A percentile compares a stretch with the other conserved stretches of the same genome.
phyloP scores from a whole-genome alignment of 169 alveolate species.

The Plasmodium chabaudi region DNA sequence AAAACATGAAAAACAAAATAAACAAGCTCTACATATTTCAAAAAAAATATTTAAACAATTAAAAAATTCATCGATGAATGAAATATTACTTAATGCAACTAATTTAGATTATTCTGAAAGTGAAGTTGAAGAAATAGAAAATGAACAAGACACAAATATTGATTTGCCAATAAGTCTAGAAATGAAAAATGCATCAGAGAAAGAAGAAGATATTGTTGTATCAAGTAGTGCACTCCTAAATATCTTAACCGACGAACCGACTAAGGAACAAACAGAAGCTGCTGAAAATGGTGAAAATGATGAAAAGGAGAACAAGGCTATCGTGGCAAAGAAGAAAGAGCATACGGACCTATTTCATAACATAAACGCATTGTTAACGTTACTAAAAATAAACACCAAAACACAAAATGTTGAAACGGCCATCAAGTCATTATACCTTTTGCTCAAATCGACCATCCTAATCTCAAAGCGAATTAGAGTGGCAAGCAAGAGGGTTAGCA shows the following conservation, averaged over 20 bases:
- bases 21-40: constrained; percentile 2
- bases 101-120: no score
- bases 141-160: neutral
- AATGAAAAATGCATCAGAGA: neutral
- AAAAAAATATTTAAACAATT: constrained; percentile 10
- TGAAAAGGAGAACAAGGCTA: neutral
- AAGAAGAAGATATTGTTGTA: constrained; percentile 4
- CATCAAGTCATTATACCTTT: neutral
- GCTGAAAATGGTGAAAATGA: constrained; percentile 4
- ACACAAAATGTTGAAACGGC: constrained; percentile 12
- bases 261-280: neutral
- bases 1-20: constrained; percentile 3
- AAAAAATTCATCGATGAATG: neutral
- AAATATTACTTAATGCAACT: no score
- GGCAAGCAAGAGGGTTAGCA: neutral
- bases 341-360: constrained; percentile 18
- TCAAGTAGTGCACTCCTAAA: neutral
- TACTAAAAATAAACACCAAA: constrained; percentile 18
- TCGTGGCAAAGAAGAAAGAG: constrained; percentile 1
- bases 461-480: constrained; percentile 12
- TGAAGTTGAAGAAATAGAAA: neutral
- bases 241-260: neutral
- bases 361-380: constrained; percentile 15
- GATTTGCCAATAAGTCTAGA: neutral
- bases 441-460: constrained; percentile 6